A percentile compares a stretch with the other conserved stretches of the same genome.
These are phyloP conservation scores for Pugionium dolabratum DNA, from an alignment of 345 rosid species.

Conservation along the genomic window DNA sequence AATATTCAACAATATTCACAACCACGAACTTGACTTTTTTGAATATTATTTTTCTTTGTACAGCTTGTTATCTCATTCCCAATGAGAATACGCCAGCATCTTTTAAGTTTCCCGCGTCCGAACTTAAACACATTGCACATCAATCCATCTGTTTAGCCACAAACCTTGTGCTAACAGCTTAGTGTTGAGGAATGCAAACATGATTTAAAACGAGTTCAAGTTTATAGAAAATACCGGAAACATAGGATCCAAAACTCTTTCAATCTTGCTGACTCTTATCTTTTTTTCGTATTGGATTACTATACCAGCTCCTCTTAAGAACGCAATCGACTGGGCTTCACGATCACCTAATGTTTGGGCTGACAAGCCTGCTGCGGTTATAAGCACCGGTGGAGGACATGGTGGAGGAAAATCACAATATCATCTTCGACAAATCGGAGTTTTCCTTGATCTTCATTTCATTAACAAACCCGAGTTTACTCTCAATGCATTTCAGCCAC, in stretches of 20 bases:
- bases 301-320: constrained; percentile 72
- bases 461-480: constrained; percentile 82
- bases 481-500: constrained; percentile 70
- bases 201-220: not conserved
- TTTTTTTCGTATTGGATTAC: not conserved
- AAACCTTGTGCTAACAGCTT: not conserved
- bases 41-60: too few relatives aligned
- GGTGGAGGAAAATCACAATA: constrained; percentile 67
- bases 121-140: too few relatives aligned
- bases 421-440: constrained; percentile 88
- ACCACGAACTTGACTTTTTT: too few relatives aligned
- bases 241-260: not conserved
- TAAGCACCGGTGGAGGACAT: constrained; percentile 64
- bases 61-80: too few relatives aligned
- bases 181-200: constrained; percentile 5
- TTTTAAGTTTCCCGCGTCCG: too few relatives aligned
- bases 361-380: constrained; percentile 79
- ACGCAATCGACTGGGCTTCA: constrained; percentile 88
- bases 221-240: not conserved
- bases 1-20: too few relatives aligned
- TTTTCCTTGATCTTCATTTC: constrained; percentile 80
- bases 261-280: not conserved
- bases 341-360: constrained; percentile 75
- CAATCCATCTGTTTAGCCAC: too few relatives aligned
- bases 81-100: too few relatives aligned